Base-by-base conservation (phyloP, 371 early-diverging fungal species). In the Vittaforma corneae region DNA sequence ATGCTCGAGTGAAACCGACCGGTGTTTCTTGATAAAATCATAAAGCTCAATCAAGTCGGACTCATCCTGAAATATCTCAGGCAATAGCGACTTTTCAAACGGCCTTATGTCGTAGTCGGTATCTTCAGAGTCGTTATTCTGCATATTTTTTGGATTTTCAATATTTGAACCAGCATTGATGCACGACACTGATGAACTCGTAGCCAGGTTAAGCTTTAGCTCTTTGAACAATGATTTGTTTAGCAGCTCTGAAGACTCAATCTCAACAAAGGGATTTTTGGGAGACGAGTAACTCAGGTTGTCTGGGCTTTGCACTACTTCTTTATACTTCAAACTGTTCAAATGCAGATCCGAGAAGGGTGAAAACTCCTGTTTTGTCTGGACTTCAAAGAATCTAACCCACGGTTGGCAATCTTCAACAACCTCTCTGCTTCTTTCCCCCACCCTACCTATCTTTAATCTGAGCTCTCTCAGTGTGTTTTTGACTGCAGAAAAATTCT, bases 401-500 rank as follows among this genome's bases (percentile, higher is more conserved):
- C 70, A 65, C n/a, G 60, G 68, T 3, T 57, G 22, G 24, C 28
- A 59, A 37, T 69, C 56, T 20, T 54, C 40, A 1, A 53, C 26
- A 1, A 75, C 26, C 40, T 54, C 48, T 9, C 16, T 44, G 55
- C 68, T 75, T 30, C 20, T 26, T 32, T 40, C 33, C 0, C 24
- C 30, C 3, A 71, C 35, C 1, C 40, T 54, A 4, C 47, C 46
- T 14, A 75, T 37, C 44, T 61, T 68, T 1, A 6, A 50, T 37
- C 53, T 65, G 20, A 72, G 71, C 51, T 62, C 66, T 62, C 57
- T 67, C n/a, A 75, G 34, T 16, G 53, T 60, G 4, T 51, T 65
- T 16, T 72, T 75, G 22, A 75, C 70, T 14, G 24, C 34, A 3
- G 69, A 52, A 46, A 75, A 75, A 4, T 52, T 75, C 22, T 22